Base-by-base conservation (phyloP, 2,329 filamentous ascomycete species). In the Cladosporium phlei region DNA sequence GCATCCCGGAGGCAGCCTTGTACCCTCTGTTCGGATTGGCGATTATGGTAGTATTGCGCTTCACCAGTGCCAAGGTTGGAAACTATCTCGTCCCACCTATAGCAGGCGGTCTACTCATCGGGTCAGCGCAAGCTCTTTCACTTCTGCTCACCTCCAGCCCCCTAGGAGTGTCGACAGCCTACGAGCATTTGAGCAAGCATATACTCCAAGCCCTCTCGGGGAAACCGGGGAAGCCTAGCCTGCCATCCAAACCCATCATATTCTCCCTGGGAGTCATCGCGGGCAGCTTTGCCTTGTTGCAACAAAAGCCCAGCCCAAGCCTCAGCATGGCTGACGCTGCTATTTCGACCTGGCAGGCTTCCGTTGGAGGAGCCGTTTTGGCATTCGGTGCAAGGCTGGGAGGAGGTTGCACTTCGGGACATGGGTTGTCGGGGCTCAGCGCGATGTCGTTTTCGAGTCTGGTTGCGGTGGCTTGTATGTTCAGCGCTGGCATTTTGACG, bases 381-480 rank as follows among this genome's bases (percentile, higher is more conserved):
- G 14, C 30, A 3, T 44, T 34, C 10, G 40, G 40, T 14, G 40
- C 40, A 1, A 73, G 81, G 38, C 58, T 85, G 46, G 82, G 78
- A 0, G 81, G 80, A 2, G 83, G 83, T 0, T 86, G 83, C 53
- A 83, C 82, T 0, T 82, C 79, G 4, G 82, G 83, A 0, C 83
- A 86, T 59, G 83, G 83, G 0, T 80, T 86, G 52, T 83, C 78
- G 49, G 83, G 83, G 0, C 73, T 85, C 58, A 76, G 78, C n/a
- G 67, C 81, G 50, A 66, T 85, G 40, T 80, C 77, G 0, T 65
- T 76, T 3, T 77, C 80, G 8, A 85, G 82, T 57, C 70, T 84
- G 46, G 61, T 85, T 10, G 82, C 79, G 0, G 78, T 84, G 19
- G 73, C 64, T 2, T 67, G 73, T 4, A 75, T 80, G 55, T 84